Evolutionary conservation across 2,329 filamentous ascomycete genomes (phyloP).

Genomic region (Trichocomaceae sp.): DNA sequence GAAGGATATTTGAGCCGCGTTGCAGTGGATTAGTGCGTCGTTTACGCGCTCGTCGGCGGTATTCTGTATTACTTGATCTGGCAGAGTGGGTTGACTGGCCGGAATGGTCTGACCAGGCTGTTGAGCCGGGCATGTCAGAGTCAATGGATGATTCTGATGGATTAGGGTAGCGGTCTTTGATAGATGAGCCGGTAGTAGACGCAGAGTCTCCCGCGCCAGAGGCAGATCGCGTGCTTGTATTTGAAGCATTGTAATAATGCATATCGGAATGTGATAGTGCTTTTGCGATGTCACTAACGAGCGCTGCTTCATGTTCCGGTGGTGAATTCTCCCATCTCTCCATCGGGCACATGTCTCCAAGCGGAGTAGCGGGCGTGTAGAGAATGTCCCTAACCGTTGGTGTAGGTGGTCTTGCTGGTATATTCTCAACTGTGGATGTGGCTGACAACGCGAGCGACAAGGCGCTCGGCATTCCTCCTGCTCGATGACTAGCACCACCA

Average conservation of each 20-base stretch:
- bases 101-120: conserved; percentile 9
- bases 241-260: neutral
- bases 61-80: neutral
- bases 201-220: conserved; percentile 6
- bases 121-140: conserved; percentile 1
- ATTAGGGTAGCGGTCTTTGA: neutral
- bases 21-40: conserved; percentile 5
- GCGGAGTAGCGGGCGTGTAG: neutral
- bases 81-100: conserved; percentile 5
- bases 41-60: conserved; percentile 9
- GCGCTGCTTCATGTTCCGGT: conserved; percentile 10
- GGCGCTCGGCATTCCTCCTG: neutral
- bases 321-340: conserved; percentile 13
- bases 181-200: conserved; percentile 3
- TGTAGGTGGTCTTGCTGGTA: conserved; percentile 3
- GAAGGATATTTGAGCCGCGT: conserved; percentile 1
- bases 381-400: conserved; percentile 4
- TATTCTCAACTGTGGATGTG: neutral
- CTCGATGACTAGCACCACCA: neutral
- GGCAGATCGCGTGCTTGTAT: conserved; percentile 1
- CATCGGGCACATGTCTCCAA: conserved; percentile 10
- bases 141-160: conserved; percentile 7
- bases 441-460: neutral
- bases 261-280: conserved; percentile 6
- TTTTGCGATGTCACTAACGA: conserved; percentile 12